phyloP scores from a whole-genome alignment of 108 stramenopile genomes.

The Nitzschia putrida region DNA sequence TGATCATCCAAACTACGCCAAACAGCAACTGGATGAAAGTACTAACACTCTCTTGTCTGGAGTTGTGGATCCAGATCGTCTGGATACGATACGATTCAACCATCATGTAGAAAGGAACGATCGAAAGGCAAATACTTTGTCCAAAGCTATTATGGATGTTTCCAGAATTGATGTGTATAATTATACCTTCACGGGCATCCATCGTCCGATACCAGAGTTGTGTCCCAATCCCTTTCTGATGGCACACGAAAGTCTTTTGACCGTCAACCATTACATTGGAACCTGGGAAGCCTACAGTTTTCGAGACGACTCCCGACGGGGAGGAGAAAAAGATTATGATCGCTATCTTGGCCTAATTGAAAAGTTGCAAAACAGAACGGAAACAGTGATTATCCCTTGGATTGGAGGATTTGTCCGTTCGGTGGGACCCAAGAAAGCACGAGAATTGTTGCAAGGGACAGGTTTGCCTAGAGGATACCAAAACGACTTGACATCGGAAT shows the following conservation, averaged over 20 bases:
- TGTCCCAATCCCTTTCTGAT: slow-evolving; percentile 12
- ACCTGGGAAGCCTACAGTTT: slow-evolving; percentile 18
- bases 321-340: not conserved
- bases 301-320: slow-evolving; percentile 30
- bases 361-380: not conserved
- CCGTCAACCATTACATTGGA: slow-evolving; percentile 36
- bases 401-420: slow-evolving; percentile 9
- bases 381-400: slow-evolving; percentile 8
- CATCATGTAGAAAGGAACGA: slow-evolving; percentile 2
- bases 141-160: slow-evolving; percentile 21
- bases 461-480: not conserved
- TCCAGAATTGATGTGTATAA: slow-evolving; percentile 19
- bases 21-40: not conserved
- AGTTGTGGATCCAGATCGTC: slow-evolving; percentile 11
- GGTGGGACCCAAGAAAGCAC: not conserved
- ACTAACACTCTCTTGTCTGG: slow-evolving; percentile 1
- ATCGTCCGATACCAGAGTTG: slow-evolving; percentile 14
- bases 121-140: slow-evolving; percentile 6
- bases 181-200: slow-evolving; percentile 8
- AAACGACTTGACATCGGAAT: too few species aligned
- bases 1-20: not conserved
- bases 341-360: not conserved
- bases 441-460: slow-evolving; percentile 8
- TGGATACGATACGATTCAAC: slow-evolving; percentile 17
- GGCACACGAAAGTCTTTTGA: slow-evolving; percentile 6